phyloP scores from a whole-genome alignment of 2,329 filamentous ascomycete genomes.

The Trichoderma guizhouense region DNA sequence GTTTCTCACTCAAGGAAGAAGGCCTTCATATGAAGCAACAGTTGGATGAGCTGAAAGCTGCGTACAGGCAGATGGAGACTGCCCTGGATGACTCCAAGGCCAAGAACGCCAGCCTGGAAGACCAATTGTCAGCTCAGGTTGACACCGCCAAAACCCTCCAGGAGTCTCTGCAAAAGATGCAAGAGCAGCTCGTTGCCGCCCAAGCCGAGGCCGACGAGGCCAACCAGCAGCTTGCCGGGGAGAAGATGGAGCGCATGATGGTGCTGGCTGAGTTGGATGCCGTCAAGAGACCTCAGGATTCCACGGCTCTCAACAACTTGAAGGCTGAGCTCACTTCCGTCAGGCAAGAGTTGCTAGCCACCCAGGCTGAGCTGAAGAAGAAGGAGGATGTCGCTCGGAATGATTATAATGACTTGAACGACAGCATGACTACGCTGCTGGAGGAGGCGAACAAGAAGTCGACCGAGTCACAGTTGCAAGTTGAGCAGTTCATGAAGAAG shows the following conservation, averaged over 20 bases:
- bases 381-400: conserved; percentile 53
- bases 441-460: conserved; percentile 56
- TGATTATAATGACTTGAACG: conserved; percentile 62
- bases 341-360: conserved; percentile 34
- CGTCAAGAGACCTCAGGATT: conserved; percentile 52
- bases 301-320: conserved; percentile 50
- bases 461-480: conserved; percentile 49
- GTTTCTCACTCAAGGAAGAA: conserved; percentile 38
- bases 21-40: conserved; percentile 39
- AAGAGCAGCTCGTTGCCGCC: conserved; percentile 43
- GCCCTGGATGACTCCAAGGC: conserved; percentile 39
- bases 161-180: conserved; percentile 36
- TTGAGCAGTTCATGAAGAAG: conserved; percentile 44
- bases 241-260: conserved; percentile 59
- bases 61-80: conserved; percentile 39
- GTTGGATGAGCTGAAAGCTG: conserved; percentile 40
- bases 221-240: conserved; percentile 52
- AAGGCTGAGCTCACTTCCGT: conserved; percentile 44
- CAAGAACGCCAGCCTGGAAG: conserved; percentile 34
- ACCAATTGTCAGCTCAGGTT: conserved; percentile 36
- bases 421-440: conserved; percentile 57
- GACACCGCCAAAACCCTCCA: conserved; percentile 37
- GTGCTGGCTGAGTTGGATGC: conserved; percentile 60
- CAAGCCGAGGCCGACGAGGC: conserved; percentile 49
- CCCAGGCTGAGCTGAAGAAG: conserved; percentile 36